Conservation (phyloP, 345 rosid species). For the Dovyalis caffra region DNA sequence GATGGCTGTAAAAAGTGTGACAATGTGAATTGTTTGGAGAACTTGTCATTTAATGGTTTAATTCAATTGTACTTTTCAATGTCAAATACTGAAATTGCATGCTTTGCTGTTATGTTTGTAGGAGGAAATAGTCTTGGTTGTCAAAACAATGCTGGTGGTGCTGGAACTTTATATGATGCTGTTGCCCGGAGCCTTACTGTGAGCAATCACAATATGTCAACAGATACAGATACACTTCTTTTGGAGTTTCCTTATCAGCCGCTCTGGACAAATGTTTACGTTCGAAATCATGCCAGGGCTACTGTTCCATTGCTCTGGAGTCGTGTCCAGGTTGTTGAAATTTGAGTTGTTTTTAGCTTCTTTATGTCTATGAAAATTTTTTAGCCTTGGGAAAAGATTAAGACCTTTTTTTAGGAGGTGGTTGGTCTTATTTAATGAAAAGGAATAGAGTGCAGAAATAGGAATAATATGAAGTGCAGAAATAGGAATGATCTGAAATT, state of each 20-base stretch:
- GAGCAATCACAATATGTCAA: conserved; percentile 80
- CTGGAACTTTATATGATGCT: conserved; percentile 97
- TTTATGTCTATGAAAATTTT: not conserved
- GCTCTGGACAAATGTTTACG: conserved; percentile 88
- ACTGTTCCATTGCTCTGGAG: conserved; percentile 99
- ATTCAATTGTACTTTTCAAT: not conserved
- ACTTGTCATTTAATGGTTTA: not conserved
- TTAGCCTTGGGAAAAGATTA: not conserved
- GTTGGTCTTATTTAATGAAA: not conserved
- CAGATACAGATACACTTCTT: conserved; percentile 90
- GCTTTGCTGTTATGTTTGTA: conserved; percentile 34
- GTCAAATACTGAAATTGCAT: not conserved
- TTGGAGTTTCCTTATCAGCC: conserved; percentile 95
- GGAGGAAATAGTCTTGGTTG: conserved; percentile 87
- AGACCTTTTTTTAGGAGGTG: not conserved
- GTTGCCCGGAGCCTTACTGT: conserved; percentile 88
- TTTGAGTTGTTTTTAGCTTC: conserved; percentile 4
- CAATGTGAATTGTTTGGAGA: not conserved
- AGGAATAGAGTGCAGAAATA: not conserved
- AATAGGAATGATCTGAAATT: not conserved
- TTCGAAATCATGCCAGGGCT: conserved; percentile 84
- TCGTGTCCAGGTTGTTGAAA: conserved; percentile 87
- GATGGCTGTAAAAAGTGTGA: not conserved
- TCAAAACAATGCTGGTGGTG: conserved; percentile 88
- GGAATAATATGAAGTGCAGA: not conserved